phyloP scores from a whole-genome alignment of 2,329 filamentous ascomycete species.

The Cladosporium phlei region DNA sequence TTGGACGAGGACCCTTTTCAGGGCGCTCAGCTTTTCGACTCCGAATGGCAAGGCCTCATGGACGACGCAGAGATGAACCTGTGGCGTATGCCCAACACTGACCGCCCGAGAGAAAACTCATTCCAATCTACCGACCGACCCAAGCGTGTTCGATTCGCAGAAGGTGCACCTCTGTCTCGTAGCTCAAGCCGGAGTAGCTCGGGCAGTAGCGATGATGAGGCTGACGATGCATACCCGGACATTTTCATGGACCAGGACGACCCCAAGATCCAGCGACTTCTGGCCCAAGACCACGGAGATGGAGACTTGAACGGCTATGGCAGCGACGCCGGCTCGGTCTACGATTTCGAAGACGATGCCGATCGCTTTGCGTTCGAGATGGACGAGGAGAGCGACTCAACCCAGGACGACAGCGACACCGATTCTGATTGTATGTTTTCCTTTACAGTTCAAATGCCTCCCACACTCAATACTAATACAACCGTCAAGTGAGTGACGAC shows the following conservation, averaged over 20 bases:
- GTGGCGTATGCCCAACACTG: constrained; percentile 22
- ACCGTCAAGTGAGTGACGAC: constrained; percentile 29
- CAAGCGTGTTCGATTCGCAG: constrained; percentile 34
- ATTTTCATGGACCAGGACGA: constrained; percentile 29
- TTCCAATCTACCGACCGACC: constrained; percentile 23
- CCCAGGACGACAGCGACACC: constrained; percentile 26
- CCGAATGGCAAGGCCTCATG: constrained; percentile 24
- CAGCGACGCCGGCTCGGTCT: constrained; percentile 30
- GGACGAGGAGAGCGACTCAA: constrained; percentile 29
- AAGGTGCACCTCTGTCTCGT: constrained; percentile 25
- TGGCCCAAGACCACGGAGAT: constrained; percentile 19
- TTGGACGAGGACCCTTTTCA: constrained; percentile 29
- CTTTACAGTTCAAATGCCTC: not conserved
- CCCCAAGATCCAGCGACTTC: constrained; percentile 16
- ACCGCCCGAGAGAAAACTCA: constrained; percentile 18
- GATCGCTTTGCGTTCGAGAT: constrained; percentile 26
- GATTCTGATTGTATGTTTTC: constrained; percentile 31
- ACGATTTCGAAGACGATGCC: constrained; percentile 33
- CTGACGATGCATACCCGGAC: constrained; percentile 32
- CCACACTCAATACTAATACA: constrained; percentile 22
- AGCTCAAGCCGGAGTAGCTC: constrained; percentile 23
- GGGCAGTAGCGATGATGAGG: constrained; percentile 28
- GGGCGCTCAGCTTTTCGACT: constrained; percentile 22
- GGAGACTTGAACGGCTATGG: constrained; percentile 23
- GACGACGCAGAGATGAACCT: constrained; percentile 28